Percentiles rank a stretch among this genome's conserved stretches.
phyloP scores from a whole-genome alignment of 495 filamentous ascomycete genomes.

The Mycothermus thermophilus region DNA sequence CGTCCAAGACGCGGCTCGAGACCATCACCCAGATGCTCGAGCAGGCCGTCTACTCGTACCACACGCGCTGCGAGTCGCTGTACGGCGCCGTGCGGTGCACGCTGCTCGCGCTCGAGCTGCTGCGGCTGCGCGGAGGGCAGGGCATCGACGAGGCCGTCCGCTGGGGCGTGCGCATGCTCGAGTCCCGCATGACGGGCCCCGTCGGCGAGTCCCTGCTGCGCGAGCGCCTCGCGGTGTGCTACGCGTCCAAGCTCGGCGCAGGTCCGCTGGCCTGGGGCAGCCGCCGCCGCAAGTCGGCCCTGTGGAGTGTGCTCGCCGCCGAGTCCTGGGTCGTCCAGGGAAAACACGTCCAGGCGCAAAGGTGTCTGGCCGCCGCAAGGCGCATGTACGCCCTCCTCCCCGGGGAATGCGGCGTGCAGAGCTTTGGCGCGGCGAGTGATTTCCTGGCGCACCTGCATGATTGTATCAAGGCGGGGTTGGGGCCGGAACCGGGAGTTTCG shows the following conservation, averaged over 20 bases:
- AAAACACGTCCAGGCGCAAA: slow-evolving; percentile 54
- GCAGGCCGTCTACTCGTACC: slow-evolving; percentile 78
- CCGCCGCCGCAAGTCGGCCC: slow-evolving; percentile 65
- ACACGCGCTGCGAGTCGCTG: slow-evolving; percentile 61
- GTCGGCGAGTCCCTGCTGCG: slow-evolving; percentile 66
- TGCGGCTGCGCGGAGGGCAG: slow-evolving; percentile 61
- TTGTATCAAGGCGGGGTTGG: slow-evolving; percentile 40
- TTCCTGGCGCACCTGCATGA: slow-evolving; percentile 51
- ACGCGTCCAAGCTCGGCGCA: slow-evolving; percentile 52
- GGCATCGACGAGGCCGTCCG: slow-evolving; percentile 74
- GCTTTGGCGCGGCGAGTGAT: slow-evolving; percentile 43
- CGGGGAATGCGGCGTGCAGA: slow-evolving; percentile 38
- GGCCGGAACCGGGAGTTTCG: slow-evolving; percentile 7
- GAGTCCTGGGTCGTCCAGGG: slow-evolving; percentile 66
- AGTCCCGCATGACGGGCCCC: slow-evolving; percentile 56
- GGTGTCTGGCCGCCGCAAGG: slow-evolving; percentile 56
- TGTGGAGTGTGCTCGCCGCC: slow-evolving; percentile 77
- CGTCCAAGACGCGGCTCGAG: slow-evolving; percentile 61
- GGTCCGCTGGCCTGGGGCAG: slow-evolving; percentile 52
- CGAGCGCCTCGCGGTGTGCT: slow-evolving; percentile 75
- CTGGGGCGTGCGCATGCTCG: slow-evolving; percentile 70
- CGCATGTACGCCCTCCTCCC: slow-evolving; percentile 51
- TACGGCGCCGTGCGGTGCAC: slow-evolving; percentile 69
- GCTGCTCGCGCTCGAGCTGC: slow-evolving; percentile 62
- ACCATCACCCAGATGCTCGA: slow-evolving; percentile 75